Base-by-base conservation (phyloP, 345 rosid species). In the Syzygium aqueum region DNA sequence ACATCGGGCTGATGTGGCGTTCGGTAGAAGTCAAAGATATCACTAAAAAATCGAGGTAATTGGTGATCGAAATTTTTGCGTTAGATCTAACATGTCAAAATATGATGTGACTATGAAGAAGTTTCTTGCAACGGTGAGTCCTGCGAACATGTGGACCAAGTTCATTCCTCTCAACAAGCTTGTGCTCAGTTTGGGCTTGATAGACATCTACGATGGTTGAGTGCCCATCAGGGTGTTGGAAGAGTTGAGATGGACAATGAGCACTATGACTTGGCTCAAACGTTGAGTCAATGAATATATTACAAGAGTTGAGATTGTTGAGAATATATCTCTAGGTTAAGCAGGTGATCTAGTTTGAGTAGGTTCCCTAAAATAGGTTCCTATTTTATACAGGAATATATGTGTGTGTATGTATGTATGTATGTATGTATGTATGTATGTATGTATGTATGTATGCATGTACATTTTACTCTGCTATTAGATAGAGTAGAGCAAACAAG, bases 211-310 rank as follows among this genome's bases (percentile, higher is more conserved):
- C 3, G 28, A 57, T 57, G 65, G 27, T 57, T 57, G 30, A 57
- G 65, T 27, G 27, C 11, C 65, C 12, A 57, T 57, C 1, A 5
- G 7, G 65, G 65, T 2, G 27, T 25, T 57, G 5, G 15, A 14
- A 25, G 15, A 57, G 28, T 14, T 23, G 27, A 43, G 65, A 57
- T 57, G 65, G 65, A 57, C 25, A 57, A 57, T 25, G 28, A 57
- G 0, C 6, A 57, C 65, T 57, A 57, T 57, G 30, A 57, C 28
- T 57, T 25, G 65, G 15, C 65, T 57, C 65, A 57, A 57, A 57
- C 0, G 0, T 57, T 0, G 65, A 25, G 28, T 11, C 6, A 57
- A 57, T 2, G 12, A n/a, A n/a, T n/a, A n/a, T n/a, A n/a, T n/a
- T n/a, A n/a, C n/a, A n/a, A n/a, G n/a, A n/a, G n/a, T n/a, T n/a